Evolutionary conservation across 1,284 basidiomycete species (phyloP).

Genomic region (Naganishia cerealis): DNA sequence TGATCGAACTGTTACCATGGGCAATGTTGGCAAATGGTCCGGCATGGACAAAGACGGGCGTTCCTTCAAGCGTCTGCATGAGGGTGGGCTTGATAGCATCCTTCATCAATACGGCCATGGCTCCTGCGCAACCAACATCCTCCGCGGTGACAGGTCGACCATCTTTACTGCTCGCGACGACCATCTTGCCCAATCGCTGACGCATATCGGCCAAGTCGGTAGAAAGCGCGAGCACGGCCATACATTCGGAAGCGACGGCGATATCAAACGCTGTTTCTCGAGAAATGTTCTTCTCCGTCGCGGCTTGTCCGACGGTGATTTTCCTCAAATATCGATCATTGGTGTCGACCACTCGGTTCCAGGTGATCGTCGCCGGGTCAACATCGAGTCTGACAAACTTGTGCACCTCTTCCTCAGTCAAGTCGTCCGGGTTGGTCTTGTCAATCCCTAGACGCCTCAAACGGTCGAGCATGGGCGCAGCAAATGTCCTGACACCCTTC

Average conservation of each 20-base stretch:
- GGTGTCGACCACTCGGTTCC: conserved; percentile 95
- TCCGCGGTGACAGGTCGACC: conserved; percentile 94
- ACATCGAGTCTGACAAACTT: conserved; percentile 90
- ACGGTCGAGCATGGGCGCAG: conserved; percentile 93
- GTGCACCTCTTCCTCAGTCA: conserved; percentile 88
- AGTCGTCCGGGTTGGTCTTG: conserved; percentile 87
- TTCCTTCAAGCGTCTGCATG: conserved; percentile 98
- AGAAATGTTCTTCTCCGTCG: conserved; percentile 86
- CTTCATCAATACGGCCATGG: conserved; percentile 95
- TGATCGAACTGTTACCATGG: conserved; percentile 97
- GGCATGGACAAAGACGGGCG: conserved; percentile 97
- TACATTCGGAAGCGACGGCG: conserved; percentile 93
- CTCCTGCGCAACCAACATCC: conserved; percentile 92
- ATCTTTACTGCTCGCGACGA: conserved; percentile 88
- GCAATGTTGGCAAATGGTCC: conserved; percentile 99
- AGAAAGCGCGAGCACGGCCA: conserved; percentile 93
- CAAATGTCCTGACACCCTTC: conserved; percentile 92
- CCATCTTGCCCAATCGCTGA: conserved; percentile 85
- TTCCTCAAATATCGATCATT: conserved; percentile 96
- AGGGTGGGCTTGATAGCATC: conserved; percentile 98
- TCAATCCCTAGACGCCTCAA: conserved; percentile 91
- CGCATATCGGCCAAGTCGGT: conserved; percentile 90
- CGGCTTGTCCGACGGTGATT: conserved; percentile 85
- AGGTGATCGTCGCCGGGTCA: conserved; percentile 88
- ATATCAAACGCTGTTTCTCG: conserved; percentile 94